A percentile compares a stretch with the other conserved stretches of the same genome.
Evolutionary conservation across 371 early-diverging fungal genomes (phyloP).

Genomic region (Apophysomyces trapeziformis): DNA sequence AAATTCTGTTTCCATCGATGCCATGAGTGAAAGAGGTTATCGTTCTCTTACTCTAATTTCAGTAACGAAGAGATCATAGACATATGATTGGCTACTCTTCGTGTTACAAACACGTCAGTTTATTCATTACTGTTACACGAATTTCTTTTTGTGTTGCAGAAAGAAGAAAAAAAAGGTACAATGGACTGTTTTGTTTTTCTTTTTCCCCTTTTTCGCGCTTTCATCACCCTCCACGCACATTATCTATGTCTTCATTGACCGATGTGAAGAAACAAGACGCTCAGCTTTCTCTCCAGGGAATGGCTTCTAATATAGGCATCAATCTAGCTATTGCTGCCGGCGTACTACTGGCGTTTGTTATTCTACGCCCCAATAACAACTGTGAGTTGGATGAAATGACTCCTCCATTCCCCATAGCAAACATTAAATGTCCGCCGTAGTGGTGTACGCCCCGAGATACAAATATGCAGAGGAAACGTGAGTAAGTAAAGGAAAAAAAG

Average conservation of each 20-base stretch:
- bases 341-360: constrained; percentile 44
- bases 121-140: not conserved
- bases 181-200: not conserved
- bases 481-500: constrained; percentile 11
- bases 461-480: constrained; percentile 52
- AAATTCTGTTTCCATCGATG: too few relatives aligned
- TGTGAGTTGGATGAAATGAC: constrained; percentile 31
- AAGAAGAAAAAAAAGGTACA: not conserved
- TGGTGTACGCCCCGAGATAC: constrained; percentile 57
- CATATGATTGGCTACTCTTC: not conserved
- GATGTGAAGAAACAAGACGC: constrained; percentile 1
- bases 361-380: constrained; percentile 57
- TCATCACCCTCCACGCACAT: not conserved
- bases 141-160: not conserved
- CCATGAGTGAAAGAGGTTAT: too few relatives aligned
- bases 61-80: not conserved
- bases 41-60: too few relatives aligned
- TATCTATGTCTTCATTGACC: not conserved
- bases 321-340: constrained; percentile 49
- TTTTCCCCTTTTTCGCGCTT: not conserved
- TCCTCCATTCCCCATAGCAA: constrained; percentile 11
- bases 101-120: constrained; percentile 9
- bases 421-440: constrained; percentile 19
- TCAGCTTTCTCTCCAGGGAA: constrained; percentile 37
- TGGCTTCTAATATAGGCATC: constrained; percentile 53